Evolutionary conservation across 768 basidiomycete genomes (phyloP), one percentile per base, ranked within the genome.

Genomic region (Brasilioporus rufonigricans): DNA sequence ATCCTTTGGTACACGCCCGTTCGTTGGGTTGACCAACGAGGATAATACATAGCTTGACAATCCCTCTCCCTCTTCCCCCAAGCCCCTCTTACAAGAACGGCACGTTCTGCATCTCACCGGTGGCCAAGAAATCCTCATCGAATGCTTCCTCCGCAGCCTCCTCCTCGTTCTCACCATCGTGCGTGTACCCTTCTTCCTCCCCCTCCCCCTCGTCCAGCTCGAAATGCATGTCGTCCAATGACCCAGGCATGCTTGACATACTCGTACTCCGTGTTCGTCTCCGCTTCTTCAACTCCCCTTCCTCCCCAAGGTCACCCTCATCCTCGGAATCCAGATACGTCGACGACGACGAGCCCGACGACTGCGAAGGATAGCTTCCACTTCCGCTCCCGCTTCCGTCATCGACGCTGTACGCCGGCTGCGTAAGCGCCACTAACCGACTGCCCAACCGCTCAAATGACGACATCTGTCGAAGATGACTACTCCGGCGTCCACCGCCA

Each of bases 191-290:
- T 2, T 65, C 65, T n/a, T 71, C 70, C 5, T 71, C 68, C 11
- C 70, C 74, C 4, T 61, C 63, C 13, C 77, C 80, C 12, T 82
- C 80, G 40, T 81, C 80, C 57, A 81, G 69, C 16, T 74, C 81
- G 57, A 84, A 82, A 46, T 81, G 74, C 63, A 79, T 76, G 57
- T 86, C 81, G 48, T 87, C 83, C 56, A 93, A 70, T 21, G 89
- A 87, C 29, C 92, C 92, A 13, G 91, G 92, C 88, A 95, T 93
- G 65, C 91, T 93, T 40, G 83, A 82, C 70, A 87, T 81, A 59
- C 91, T 91, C 64, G 80, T 76, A 57, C 80, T 76, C 58, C 87
- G 74, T 49, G 67, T 60, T 38, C 79, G 66, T 55, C 69, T 73
- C 53, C 70, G 66, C 61, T 73, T 68, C 67, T 71, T 74, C 61